Conservation (phyloP, 2,329 filamentous ascomycete genomes). For the Cytospora leucostoma region DNA sequence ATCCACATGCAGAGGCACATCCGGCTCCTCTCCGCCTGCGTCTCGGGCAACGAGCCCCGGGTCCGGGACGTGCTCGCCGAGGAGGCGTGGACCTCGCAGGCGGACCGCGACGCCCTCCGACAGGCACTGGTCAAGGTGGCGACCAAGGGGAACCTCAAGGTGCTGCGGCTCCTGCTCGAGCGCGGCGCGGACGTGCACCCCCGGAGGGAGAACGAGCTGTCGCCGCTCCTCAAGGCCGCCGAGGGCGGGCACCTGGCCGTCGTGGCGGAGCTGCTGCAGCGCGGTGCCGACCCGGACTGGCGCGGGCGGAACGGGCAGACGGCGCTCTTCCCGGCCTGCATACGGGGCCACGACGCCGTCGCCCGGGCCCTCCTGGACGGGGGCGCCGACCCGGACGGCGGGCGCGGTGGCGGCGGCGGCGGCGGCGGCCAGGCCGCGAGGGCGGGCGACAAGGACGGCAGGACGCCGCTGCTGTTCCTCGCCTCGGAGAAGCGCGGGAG, state of each 20-base stretch:
- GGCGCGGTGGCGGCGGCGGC: constrained; percentile 34
- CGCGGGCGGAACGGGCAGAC: constrained; percentile 38
- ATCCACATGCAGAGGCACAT: constrained; percentile 39
- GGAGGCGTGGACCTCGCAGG: constrained; percentile 38
- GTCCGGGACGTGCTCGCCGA: constrained; percentile 41
- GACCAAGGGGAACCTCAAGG: constrained; percentile 39
- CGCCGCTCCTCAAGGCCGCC: constrained; percentile 42
- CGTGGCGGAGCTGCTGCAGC: constrained; percentile 38
- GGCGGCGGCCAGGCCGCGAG: constrained; percentile 42
- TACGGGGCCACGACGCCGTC: constrained; percentile 39
- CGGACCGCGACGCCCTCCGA: constrained; percentile 41
- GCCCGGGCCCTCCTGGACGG: constrained; percentile 37
- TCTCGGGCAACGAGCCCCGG: constrained; percentile 41
- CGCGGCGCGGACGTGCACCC: constrained; percentile 42
- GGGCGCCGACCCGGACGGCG: constrained; percentile 39
- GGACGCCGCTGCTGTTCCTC: constrained; percentile 41
- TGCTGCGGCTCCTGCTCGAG: constrained; percentile 42
- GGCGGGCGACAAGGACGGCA: constrained; percentile 48
- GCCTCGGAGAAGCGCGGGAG: constrained; percentile 40
- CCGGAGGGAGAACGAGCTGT: constrained; percentile 38
- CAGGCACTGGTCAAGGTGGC: constrained; percentile 42
- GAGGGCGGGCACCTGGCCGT: constrained; percentile 40
- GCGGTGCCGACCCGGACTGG: constrained; percentile 39
- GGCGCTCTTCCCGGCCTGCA: constrained; percentile 40
- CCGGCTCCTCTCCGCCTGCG: constrained; percentile 40